These are phyloP conservation scores for Crithidia brevicula DNA, from an alignment of 208 protist genomes.

Conservation along the genomic window DNA sequence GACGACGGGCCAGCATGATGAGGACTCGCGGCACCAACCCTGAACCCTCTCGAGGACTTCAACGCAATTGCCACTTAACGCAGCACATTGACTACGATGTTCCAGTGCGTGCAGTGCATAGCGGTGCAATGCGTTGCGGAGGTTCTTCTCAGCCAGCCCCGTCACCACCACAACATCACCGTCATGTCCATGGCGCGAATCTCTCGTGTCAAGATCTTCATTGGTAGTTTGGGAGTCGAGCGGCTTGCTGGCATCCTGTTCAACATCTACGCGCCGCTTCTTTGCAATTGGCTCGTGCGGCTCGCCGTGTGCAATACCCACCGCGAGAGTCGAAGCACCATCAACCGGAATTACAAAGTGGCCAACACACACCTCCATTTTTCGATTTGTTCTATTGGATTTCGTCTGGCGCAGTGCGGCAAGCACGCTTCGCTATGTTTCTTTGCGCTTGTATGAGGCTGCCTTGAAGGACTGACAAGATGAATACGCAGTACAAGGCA, in stretches of 20 bases:
- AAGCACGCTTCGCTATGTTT: too few species aligned
- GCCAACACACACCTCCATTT: slow-evolving; percentile 5
- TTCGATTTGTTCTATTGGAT: neutral
- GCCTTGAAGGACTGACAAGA: too few species aligned
- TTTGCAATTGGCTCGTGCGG: neutral
- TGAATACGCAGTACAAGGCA: too few species aligned
- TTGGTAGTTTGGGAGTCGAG: neutral
- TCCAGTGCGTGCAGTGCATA: slow-evolving; percentile 16
- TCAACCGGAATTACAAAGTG: slow-evolving; percentile 1
- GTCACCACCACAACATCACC: slow-evolving; percentile 6
- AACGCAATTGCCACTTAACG: too few species aligned
- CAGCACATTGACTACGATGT: neutral
- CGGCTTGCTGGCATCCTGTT: too few species aligned
- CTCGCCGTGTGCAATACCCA: neutral
- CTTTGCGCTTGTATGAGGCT: too few species aligned
- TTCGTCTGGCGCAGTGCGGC: too few species aligned
- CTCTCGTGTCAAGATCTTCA: neutral
- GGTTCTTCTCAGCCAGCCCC: slow-evolving; percentile 3
- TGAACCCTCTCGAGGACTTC: neutral
- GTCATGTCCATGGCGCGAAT: neutral
- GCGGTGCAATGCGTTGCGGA: slow-evolving; percentile 16
- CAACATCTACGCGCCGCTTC: neutral
- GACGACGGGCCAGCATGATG: slow-evolving; percentile 5
- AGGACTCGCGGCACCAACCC: neutral
- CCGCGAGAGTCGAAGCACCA: neutral